phyloP scores from a whole-genome alignment of 1,284 basidiomycete genomes.

The Inonotus hispidus region DNA sequence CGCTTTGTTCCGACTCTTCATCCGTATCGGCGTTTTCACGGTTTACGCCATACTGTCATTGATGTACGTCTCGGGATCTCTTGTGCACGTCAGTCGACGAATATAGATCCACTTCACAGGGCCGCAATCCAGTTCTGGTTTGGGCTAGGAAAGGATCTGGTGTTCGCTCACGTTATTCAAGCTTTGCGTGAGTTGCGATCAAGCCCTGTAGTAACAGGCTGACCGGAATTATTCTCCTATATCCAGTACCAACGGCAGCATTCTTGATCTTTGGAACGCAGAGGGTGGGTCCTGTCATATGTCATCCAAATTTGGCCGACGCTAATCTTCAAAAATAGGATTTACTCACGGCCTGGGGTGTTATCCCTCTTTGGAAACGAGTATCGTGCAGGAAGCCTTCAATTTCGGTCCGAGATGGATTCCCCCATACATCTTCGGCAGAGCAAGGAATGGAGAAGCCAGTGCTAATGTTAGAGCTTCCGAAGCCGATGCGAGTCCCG shows the following conservation, averaged over 20 bases:
- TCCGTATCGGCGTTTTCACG: conserved; percentile 3
- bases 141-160: not conserved
- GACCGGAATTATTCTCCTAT: not conserved
- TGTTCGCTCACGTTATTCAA: not conserved
- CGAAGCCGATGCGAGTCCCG: not conserved
- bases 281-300: not conserved
- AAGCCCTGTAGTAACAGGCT: not conserved
- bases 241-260: not conserved
- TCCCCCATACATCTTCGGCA: not conserved
- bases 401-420: not conserved
- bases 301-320: not conserved
- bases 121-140: not conserved
- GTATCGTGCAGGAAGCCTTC: not conserved
- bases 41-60: not conserved
- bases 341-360: conserved; percentile 1
- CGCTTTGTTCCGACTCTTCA: not conserved
- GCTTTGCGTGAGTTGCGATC: not conserved
- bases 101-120: not conserved
- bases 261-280: conserved; percentile 9
- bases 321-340: not conserved
- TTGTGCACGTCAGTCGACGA: not conserved
- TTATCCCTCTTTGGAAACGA: conserved; percentile 1
- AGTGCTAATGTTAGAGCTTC: not conserved
- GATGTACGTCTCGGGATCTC: not conserved
- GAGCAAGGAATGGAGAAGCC: not conserved